Conservation (phyloP, 1,139 yeast species). For the Tardiomyces depauwii region DNA sequence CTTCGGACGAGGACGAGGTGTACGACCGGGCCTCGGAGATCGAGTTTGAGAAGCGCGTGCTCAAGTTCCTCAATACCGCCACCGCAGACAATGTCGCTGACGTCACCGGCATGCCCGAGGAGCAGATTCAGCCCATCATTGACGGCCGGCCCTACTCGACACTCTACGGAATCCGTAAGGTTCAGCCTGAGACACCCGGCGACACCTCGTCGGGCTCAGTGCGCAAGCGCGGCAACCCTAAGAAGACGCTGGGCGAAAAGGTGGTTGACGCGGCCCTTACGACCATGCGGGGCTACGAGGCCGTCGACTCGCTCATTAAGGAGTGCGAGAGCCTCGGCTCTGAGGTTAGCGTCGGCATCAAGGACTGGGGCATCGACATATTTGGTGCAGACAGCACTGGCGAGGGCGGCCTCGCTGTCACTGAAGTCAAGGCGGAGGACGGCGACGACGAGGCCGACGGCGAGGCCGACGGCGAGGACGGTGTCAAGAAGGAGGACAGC, state of each 20-base stretch:
- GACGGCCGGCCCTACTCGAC: constrained; percentile 54
- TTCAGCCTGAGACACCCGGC: constrained; percentile 34
- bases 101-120: constrained; percentile 59
- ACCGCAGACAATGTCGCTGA: constrained; percentile 68
- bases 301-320: constrained; percentile 81
- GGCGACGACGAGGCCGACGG: constrained; percentile 11
- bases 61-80: constrained; percentile 72
- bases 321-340: constrained; percentile 74
- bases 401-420: constrained; percentile 31
- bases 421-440: constrained; percentile 20
- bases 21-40: constrained; percentile 23
- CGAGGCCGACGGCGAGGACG: constrained; percentile 1
- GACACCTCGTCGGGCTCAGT: constrained; percentile 16
- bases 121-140: constrained; percentile 52
- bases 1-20: constrained; percentile 34
- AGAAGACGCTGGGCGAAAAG: constrained; percentile 61
- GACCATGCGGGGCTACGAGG: constrained; percentile 79
- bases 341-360: constrained; percentile 59
- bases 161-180: constrained; percentile 46
- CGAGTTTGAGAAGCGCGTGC: constrained; percentile 51
- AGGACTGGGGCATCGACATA: constrained; percentile 74
- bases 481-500: constrained; percentile 6
- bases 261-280: constrained; percentile 45
- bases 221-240: constrained; percentile 26
- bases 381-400: constrained; percentile 30